phyloP scores from a whole-genome alignment of 441 rosid genomes.

The Pelargonium cotyledonis region DNA sequence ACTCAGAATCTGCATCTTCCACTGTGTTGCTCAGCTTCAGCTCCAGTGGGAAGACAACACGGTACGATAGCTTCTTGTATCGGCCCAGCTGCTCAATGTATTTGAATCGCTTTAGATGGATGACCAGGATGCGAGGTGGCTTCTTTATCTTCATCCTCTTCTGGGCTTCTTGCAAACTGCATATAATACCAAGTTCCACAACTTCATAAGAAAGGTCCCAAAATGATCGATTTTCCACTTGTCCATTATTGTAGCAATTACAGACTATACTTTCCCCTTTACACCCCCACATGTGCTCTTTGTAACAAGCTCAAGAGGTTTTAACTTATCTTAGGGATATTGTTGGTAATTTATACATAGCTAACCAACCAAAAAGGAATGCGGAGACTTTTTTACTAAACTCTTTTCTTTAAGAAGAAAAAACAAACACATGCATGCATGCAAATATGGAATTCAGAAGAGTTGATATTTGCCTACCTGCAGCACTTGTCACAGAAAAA shows the following conservation, averaged over 20 bases:
- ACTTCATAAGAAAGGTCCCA: neutral
- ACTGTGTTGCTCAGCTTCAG: slow-evolving; percentile 82
- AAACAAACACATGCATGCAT: slow-evolving; percentile 5
- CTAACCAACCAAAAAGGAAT: too few relatives aligned
- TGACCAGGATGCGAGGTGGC: slow-evolving; percentile 77
- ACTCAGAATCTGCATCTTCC: slow-evolving; percentile 76
- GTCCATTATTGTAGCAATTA: too few relatives aligned
- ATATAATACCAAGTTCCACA: neutral
- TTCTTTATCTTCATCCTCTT: slow-evolving; percentile 96
- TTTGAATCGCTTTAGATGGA: slow-evolving; percentile 81
- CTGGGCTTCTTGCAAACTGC: slow-evolving; percentile 95
- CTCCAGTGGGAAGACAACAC: slow-evolving; percentile 82
- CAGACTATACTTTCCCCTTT: too few relatives aligned
- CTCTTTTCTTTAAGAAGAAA: neutral
- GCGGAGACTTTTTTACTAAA: too few relatives aligned
- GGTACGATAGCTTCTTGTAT: slow-evolving; percentile 78
- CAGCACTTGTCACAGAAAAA: slow-evolving; percentile 98
- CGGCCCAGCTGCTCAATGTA: slow-evolving; percentile 86
- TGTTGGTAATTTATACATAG: too few relatives aligned
- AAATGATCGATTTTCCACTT: too few relatives aligned
- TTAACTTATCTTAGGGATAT: too few relatives aligned
- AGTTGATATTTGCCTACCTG: slow-evolving; percentile 44
- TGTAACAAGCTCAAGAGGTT: too few relatives aligned
- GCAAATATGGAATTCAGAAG: neutral
- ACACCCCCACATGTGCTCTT: too few relatives aligned